A percentile compares a stretch with the other conserved stretches of the same genome.
phyloP scores from a whole-genome alignment of 176 grass and related monocot species.

The Musa beccarii region DNA sequence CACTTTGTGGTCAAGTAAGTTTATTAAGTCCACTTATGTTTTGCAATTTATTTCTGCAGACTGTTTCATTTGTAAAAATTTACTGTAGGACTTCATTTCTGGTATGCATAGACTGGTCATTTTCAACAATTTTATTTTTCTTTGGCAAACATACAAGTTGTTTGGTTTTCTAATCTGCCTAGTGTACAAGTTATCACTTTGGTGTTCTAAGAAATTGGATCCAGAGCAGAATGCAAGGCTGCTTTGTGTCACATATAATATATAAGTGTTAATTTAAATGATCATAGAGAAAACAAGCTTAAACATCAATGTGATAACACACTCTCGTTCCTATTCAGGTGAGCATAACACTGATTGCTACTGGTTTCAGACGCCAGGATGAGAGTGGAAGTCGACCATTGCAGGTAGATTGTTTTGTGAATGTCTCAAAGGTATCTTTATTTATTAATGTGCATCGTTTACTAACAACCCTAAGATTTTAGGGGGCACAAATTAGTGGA shows the following conservation, averaged over 20 bases:
- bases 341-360: slow-evolving; percentile 22
- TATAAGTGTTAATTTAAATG: background rate
- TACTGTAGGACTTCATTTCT: background rate
- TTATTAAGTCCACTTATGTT: background rate
- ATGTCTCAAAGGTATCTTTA: background rate
- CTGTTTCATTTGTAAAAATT: background rate
- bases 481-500: slow-evolving; percentile 13
- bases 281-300: background rate
- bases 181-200: too few species aligned
- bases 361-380: slow-evolving; percentile 22
- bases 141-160: too few species aligned
- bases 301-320: background rate
- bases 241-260: background rate
- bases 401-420: background rate
- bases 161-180: too few species aligned
- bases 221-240: background rate
- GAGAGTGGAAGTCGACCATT: slow-evolving; percentile 4
- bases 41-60: background rate
- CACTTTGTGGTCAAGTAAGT: slow-evolving; percentile 87
- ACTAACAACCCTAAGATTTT: background rate
- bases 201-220: background rate
- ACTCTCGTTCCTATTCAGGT: background rate
- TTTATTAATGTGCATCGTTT: background rate
- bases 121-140: too few species aligned
- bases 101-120: background rate